Conservation (phyloP, 2,329 filamentous ascomycete genomes). For the Fusarium hainanense region DNA sequence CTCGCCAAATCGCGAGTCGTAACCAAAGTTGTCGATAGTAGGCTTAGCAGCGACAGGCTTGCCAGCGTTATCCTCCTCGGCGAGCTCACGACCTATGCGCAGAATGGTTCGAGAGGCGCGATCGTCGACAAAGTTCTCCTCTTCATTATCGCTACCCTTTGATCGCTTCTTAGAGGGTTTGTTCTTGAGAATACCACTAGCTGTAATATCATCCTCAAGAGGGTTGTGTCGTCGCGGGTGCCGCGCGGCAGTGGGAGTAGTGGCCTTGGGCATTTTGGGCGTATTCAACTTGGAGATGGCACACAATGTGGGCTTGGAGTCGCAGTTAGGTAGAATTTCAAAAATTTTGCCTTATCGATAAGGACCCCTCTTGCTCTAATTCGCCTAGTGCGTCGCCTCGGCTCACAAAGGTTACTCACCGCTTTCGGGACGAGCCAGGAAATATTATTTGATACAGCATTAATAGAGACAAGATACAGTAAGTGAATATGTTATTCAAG, state of each 20-base stretch:
- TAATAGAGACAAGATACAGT: neutral
- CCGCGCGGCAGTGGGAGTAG: constrained; percentile 66
- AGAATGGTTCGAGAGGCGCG: constrained; percentile 90
- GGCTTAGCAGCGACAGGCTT: constrained; percentile 56
- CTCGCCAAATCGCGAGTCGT: constrained; percentile 78
- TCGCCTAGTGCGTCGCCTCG: constrained; percentile 42
- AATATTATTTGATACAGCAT: neutral
- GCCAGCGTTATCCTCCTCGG: constrained; percentile 75
- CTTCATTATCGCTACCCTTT: constrained; percentile 70
- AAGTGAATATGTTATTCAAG: neutral
- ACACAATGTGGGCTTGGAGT: constrained; percentile 46
- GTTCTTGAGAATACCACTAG: constrained; percentile 76
- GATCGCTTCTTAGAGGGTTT: constrained; percentile 78
- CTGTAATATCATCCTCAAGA: constrained; percentile 85
- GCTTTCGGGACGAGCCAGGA: constrained; percentile 40
- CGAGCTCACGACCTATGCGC: constrained; percentile 87
- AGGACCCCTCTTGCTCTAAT: constrained; percentile 51
- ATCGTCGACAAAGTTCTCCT: constrained; percentile 83
- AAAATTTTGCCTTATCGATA: constrained; percentile 56
- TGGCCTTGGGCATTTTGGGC: constrained; percentile 81
- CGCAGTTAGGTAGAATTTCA: constrained; percentile 47
- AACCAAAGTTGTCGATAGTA: constrained; percentile 73
- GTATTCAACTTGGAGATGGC: constrained; percentile 33
- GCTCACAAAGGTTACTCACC: constrained; percentile 44
- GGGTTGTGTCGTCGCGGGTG: constrained; percentile 84